A percentile compares a stretch with the other conserved stretches of the same genome.
Evolutionary conservation across 2,329 filamentous ascomycete genomes (phyloP).

Genomic region (Colletotrichum sansevieriae): DNA sequence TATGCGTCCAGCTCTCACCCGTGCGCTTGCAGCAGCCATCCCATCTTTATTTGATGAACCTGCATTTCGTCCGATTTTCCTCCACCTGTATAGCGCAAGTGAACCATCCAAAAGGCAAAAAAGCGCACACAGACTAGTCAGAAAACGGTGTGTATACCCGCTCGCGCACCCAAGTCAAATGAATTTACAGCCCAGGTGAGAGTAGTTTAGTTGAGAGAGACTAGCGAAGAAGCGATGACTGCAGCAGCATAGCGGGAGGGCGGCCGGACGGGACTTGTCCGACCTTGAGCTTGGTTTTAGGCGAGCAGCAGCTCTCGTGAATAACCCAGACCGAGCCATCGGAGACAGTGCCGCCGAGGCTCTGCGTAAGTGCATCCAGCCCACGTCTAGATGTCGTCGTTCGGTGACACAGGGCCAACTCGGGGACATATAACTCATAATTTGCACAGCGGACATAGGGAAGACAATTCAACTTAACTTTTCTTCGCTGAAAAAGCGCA

Average conservation of each 20-base stretch:
- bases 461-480: no score
- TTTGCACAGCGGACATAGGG: no score
- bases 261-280: background rate
- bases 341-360: slow-evolving; percentile 26
- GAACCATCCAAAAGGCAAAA: background rate
- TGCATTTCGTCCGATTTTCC: slow-evolving; percentile 13
- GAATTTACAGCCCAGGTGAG: background rate
- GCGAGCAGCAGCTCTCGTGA: background rate
- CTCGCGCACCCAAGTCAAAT: background rate
- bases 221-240: no score
- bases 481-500: no score
- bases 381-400: no score
- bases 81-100: no score
- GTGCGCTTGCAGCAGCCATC: slow-evolving; percentile 30
- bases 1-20: background rate
- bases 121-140: slow-evolving; percentile 16
- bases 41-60: slow-evolving; percentile 6
- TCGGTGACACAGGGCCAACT: no score
- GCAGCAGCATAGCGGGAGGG: no score
- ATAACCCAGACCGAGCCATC: slow-evolving; percentile 9
- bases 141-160: slow-evolving; percentile 12
- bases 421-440: no score
- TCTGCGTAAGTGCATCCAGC: slow-evolving; percentile 3
- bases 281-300: slow-evolving; percentile 1
- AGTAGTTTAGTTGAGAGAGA: no score